A percentile compares a stretch with the other conserved stretches of the same genome.
These are phyloP conservation scores for Candolleomyces efflorescens DNA, from an alignment of 768 basidiomycete genomes.

Conservation along the genomic window DNA sequence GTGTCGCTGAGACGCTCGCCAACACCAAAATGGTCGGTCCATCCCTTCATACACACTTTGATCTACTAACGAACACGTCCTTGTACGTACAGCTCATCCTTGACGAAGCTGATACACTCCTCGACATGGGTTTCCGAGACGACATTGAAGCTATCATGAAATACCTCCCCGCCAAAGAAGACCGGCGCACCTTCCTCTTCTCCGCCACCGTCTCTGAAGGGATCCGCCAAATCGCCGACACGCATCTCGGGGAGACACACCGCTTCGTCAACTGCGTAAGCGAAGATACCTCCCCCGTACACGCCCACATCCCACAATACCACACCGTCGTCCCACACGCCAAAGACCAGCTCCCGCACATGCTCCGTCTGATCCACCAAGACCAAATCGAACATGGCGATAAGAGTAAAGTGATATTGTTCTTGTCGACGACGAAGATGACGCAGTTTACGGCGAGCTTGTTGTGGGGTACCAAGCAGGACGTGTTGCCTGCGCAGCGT, in stretches of 20 bases:
- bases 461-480: slow-evolving; percentile 43
- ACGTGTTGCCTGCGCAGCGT: slow-evolving; percentile 45
- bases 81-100: slow-evolving; percentile 92
- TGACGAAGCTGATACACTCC: slow-evolving; percentile 88
- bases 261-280: slow-evolving; percentile 70
- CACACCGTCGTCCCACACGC: slow-evolving; percentile 68
- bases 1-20: slow-evolving; percentile 48
- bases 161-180: slow-evolving; percentile 53
- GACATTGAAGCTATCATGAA: slow-evolving; percentile 73
- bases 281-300: slow-evolving; percentile 57
- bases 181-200: slow-evolving; percentile 90
- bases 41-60: not conserved
- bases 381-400: slow-evolving; percentile 75
- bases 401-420: slow-evolving; percentile 73
- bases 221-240: slow-evolving; percentile 67
- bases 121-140: slow-evolving; percentile 90
- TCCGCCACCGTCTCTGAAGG: slow-evolving; percentile 78
- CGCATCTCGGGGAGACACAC: slow-evolving; percentile 56
- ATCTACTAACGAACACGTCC: no score
- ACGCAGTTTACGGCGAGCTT: slow-evolving; percentile 71
- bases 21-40: slow-evolving; percentile 57
- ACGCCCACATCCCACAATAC: slow-evolving; percentile 77
- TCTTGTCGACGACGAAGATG: slow-evolving; percentile 82
- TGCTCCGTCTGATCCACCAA: slow-evolving; percentile 76
- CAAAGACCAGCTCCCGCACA: slow-evolving; percentile 69